phyloP scores from a whole-genome alignment of 176 grass and related monocot genomes.

The Aegilops tauschii region DNA sequence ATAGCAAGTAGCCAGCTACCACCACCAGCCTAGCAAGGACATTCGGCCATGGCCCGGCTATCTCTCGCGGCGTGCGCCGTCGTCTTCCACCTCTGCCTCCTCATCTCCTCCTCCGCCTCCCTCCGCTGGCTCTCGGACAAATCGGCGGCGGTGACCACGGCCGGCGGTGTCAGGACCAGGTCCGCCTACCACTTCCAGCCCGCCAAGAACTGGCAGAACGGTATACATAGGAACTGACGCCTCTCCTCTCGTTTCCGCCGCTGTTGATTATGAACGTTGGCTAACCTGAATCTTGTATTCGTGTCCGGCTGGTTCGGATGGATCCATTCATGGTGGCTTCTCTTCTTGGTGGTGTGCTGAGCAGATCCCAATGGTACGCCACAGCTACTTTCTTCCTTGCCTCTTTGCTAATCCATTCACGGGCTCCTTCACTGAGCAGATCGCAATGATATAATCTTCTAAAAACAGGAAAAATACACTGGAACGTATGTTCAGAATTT shows the following conservation, averaged over 20 bases:
- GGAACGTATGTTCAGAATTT: no score
- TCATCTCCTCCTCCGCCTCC: not conserved
- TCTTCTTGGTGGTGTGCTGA: not conserved
- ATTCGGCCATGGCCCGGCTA: not conserved
- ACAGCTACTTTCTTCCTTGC: not conserved
- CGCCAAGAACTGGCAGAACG: slow-evolving; percentile 84
- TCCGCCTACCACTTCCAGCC: slow-evolving; percentile 96
- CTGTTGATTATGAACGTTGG: not conserved
- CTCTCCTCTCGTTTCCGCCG: not conserved
- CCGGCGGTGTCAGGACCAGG: slow-evolving; percentile 7
- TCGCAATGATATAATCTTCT: no score
- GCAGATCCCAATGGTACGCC: slow-evolving; percentile 83
- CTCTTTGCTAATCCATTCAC: not conserved
- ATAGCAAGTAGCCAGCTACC: no score
- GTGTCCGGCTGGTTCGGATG: not conserved
- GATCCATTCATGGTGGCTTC: not conserved
- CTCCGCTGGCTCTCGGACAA: not conserved
- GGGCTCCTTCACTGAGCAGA: no score
- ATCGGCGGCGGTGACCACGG: not conserved
- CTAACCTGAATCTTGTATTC: not conserved
- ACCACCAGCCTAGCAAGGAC: no score
- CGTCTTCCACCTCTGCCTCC: not conserved
- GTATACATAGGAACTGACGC: not conserved
- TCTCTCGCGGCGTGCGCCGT: not conserved
- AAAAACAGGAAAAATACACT: no score